Conservation (phyloP, 2,329 filamentous ascomycete species). For the Colletotrichum sp. region DNA sequence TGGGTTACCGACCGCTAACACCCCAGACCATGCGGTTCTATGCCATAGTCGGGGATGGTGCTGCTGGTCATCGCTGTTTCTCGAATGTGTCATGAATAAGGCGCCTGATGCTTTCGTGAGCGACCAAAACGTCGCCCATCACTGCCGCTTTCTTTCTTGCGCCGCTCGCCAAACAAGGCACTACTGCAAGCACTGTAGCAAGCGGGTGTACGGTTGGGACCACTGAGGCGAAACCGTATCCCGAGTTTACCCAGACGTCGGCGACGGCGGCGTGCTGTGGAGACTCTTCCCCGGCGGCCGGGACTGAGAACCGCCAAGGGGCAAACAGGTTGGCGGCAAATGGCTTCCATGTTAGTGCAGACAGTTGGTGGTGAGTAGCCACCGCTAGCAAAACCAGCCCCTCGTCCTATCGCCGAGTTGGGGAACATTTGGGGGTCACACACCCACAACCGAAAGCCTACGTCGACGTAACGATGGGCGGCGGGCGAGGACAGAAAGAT, state of each 20-base stretch:
- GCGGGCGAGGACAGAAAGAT: background rate
- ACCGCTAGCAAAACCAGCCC: background rate
- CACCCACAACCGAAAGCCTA: background rate
- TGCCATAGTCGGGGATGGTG: background rate
- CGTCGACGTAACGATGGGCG: background rate
- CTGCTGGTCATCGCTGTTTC: background rate
- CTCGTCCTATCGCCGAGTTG: background rate
- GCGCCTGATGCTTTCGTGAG: background rate
- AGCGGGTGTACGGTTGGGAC: background rate
- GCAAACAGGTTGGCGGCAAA: background rate
- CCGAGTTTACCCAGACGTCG: background rate
- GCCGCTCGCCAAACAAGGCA: background rate
- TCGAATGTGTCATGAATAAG: background rate
- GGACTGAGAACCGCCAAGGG: background rate
- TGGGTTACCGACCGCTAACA: background rate
- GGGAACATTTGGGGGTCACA: background rate
- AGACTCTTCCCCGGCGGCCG: background rate
- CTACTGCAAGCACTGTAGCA: constrained; percentile 20
- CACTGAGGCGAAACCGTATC: constrained; percentile 1
- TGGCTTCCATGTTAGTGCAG: background rate
- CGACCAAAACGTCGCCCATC: background rate
- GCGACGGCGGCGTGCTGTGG: background rate
- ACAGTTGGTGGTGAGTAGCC: background rate
- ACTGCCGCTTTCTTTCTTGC: background rate
- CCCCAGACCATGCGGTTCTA: background rate